Base-by-base conservation (phyloP, 306 rosid genomes). In the Acacia acuminata region DNA sequence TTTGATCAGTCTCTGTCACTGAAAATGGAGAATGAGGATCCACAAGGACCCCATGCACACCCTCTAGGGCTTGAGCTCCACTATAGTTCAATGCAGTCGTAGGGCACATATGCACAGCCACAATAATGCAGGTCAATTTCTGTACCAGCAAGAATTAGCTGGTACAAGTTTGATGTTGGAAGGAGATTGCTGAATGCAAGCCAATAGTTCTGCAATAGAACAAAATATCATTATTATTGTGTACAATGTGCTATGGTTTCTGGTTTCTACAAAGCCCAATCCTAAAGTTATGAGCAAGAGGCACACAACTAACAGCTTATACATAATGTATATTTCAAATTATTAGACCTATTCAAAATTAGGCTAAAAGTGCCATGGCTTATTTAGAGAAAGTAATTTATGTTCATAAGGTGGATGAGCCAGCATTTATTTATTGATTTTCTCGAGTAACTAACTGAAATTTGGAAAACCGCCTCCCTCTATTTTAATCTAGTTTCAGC, bases 1-100 rank as follows among this genome's bases (percentile, higher is more conserved):
- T 88, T 80, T 77, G 90, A 85, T 76, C 76, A 68, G 84, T 83
- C 87, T 90, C 89, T n/a, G 87, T 89, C 77, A 88, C 50, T 38
- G 75, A 75, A 72, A 92, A 91, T 36, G 89, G 91, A 3, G 97
- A 90, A 85, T 76, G 84, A 79, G 97, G 82, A 73, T 77, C 88
- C 55, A 92, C 89, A 27, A 77, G 91, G 69, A 96, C 92, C 75
- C 98, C 98, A 81, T 89, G 97, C 81, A 96, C 78, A 61, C 94
- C 94, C 81, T 92, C 85, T 50, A 96, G 97, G 85, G 91, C 87
- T 88, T 83, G 97, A 85, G 91, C 87, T 87, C 87, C 85, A 82
- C 88, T 83, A 47, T 74, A 75, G 47, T 71, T 84, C 81, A 75
- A 68, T 71, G 67, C 81, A 56, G 75, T 84, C 44, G 81, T 81